phyloP scores from a whole-genome alignment of 805 yeast genomes.

The Jamesozyma piceae region DNA sequence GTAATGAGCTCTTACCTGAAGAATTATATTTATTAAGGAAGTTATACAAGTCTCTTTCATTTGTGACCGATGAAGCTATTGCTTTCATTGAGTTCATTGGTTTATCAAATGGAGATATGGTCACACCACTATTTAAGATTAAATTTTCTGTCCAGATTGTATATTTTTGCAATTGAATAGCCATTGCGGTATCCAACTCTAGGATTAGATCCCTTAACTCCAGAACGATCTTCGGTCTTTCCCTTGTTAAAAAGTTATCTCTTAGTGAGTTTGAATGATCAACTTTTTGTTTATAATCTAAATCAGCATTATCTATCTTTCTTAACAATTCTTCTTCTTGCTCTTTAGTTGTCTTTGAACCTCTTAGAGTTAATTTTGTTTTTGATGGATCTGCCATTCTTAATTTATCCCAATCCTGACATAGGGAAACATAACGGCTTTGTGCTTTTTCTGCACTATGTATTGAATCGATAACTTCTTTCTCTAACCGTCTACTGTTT shows the following conservation, averaged over 20 bases:
- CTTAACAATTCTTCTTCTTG: slow-evolving; percentile 85
- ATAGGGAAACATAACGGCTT: slow-evolving; percentile 61
- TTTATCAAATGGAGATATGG: slow-evolving; percentile 58
- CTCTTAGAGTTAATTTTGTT: slow-evolving; percentile 72
- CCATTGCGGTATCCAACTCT: slow-evolving; percentile 84
- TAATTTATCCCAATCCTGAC: slow-evolving; percentile 79
- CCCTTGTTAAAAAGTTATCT: slow-evolving; percentile 58
- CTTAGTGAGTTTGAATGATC: slow-evolving; percentile 62
- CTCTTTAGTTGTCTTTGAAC: slow-evolving; percentile 61
- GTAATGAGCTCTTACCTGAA: slow-evolving; percentile 25
- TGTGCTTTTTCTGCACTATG: slow-evolving; percentile 82
- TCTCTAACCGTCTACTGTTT: slow-evolving; percentile 70
- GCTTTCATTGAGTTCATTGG: slow-evolving; percentile 57
- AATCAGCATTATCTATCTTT: slow-evolving; percentile 77
- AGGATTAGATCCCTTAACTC: slow-evolving; percentile 67
- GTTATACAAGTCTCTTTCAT: slow-evolving; percentile 71
- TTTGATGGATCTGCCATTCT: slow-evolving; percentile 75
- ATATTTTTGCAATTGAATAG: slow-evolving; percentile 79
- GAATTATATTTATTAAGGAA: slow-evolving; percentile 45
- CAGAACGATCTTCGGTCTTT: slow-evolving; percentile 69
- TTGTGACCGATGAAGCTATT: slow-evolving; percentile 68
- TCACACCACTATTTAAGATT: slow-evolving; percentile 75
- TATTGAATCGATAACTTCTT: slow-evolving; percentile 76
- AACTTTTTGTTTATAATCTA: slow-evolving; percentile 75
- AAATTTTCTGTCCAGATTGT: slow-evolving; percentile 81